A percentile compares a stretch with the other conserved stretches of the same genome.
Conservation (phyloP, 2,329 filamentous ascomycete genomes). For the Amauroascus verrucosus region DNA sequence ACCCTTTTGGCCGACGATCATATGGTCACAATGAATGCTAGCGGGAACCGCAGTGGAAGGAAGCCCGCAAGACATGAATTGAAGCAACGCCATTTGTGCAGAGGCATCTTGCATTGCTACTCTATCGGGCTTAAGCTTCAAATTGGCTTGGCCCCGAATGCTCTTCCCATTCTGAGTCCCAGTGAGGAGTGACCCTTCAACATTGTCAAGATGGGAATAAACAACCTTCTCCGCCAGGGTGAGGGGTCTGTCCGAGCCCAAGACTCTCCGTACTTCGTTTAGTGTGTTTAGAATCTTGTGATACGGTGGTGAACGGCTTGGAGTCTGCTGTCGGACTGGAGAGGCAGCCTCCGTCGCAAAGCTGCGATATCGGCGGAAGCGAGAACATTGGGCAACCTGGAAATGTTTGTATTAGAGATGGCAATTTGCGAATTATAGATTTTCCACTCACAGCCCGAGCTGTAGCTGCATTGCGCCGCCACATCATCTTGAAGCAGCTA, state of each 20-base stretch:
- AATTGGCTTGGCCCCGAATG: conserved; percentile 77
- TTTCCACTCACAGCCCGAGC: conserved; percentile 5
- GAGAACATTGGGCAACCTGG: conserved; percentile 14
- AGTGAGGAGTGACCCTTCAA: conserved; percentile 74
- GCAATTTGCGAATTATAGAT: neutral
- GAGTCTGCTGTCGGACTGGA: neutral
- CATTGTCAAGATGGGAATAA: conserved; percentile 85
- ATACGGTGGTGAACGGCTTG: conserved; percentile 62
- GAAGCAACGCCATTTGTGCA: conserved; percentile 93
- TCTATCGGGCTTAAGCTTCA: conserved; percentile 93
- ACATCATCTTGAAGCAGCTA: conserved; percentile 10
- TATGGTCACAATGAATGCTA: conserved; percentile 96
- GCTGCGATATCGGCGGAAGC: conserved; percentile 11
- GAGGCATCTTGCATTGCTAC: conserved; percentile 99
- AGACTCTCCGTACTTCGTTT: conserved; percentile 60
- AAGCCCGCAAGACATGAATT: conserved; percentile 96
- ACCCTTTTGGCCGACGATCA: conserved; percentile 91
- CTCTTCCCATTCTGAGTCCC: conserved; percentile 73
- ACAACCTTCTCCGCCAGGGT: conserved; percentile 97
- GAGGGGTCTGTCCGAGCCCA: conserved; percentile 54
- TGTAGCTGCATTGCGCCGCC: conserved; percentile 5
- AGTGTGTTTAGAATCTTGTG: conserved; percentile 69
- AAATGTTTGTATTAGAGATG: neutral
- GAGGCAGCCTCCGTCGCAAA: conserved; percentile 15
- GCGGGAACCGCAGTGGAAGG: conserved; percentile 84